Base-by-base conservation (phyloP, 768 basidiomycete genomes). In the Cyclocybe cylindracea region DNA sequence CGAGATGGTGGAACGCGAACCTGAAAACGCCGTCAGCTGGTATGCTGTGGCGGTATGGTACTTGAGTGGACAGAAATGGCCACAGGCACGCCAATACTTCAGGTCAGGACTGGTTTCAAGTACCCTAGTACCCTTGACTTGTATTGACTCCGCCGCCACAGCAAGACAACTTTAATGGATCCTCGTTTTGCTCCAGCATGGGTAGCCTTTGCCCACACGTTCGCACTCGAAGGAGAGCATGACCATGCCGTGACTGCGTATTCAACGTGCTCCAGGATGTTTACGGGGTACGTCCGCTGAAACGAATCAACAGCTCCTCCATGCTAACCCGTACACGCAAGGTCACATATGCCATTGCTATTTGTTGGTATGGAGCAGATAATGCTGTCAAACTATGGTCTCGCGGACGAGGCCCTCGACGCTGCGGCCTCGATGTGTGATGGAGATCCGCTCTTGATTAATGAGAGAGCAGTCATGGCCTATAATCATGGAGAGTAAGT, bases 301-400 rank as follows among this genome's bases (percentile, higher is more conserved):
- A 38, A 31, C 10, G 18, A 11, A 43, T 35, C 36, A 38, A 49
- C 29, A 7, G 18, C 19, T 48, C 19, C 37, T 37, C 34, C 38
- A 40, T 51, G 41, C 16, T 41, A 36, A 16, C 3, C 44, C 14
- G 40, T 34, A 18, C 29, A 43, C 9, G 29, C 24, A 36, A 96
- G 95, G n/a, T 94, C 94, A 3, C 96, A 99, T 70, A 72, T 99
- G 4, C 95, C 97, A 1, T 75, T 97, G 39, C 84, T 95, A 70
- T 98, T 94, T 64, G 92, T 98, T 41, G 97, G 96, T 5, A 98
- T 98, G 95, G 96, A 99, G 68, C 91, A 98, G 59, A 91, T 99
- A 35, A 87, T 88, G 63, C 77, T 99, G 6, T 89, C 87, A 29
- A 93, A 98, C 56, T 78, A 84, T 56, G 65, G 70, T 18, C 77